Percentiles rank a stretch among this genome's conserved stretches.
phyloP scores from a whole-genome alignment of 2,329 filamentous ascomycete genomes.

The Clathrospora elynae region DNA sequence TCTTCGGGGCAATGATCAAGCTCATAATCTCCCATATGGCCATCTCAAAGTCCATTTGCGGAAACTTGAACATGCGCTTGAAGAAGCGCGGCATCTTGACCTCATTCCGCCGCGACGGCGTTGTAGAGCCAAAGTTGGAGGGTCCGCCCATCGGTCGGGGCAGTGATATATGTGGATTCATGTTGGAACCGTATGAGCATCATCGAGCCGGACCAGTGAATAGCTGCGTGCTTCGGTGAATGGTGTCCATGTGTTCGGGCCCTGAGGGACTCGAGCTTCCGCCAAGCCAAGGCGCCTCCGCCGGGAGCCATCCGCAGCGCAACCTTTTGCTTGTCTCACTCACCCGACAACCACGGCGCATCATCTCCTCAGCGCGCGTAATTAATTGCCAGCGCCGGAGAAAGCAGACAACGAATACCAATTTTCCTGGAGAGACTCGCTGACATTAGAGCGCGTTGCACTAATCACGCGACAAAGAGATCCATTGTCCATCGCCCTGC shows the following conservation, averaged over 20 bases:
- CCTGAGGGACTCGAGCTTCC: constrained; percentile 20
- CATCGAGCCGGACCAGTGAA: constrained; percentile 3
- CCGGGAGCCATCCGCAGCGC: constrained; percentile 11
- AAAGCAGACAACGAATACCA: too few relatives aligned
- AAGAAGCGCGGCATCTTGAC: constrained; percentile 70
- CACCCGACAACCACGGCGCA: constrained; percentile 24
- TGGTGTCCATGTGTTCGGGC: constrained; percentile 14
- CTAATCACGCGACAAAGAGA: constrained; percentile 33
- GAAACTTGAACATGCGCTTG: constrained; percentile 72
- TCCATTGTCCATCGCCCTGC: constrained; percentile 22
- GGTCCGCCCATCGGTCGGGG: constrained; percentile 62
- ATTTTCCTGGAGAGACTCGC: too few relatives aligned
- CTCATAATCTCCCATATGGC: constrained; percentile 75
- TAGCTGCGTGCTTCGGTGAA: constrained; percentile 4
- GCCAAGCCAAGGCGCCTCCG: constrained; percentile 19
- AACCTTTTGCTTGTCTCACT: constrained; percentile 13
- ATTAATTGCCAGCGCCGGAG: background rate
- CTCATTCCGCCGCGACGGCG: constrained; percentile 56
- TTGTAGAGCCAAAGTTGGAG: constrained; percentile 58
- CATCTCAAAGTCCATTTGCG: constrained; percentile 76
- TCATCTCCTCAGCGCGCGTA: constrained; percentile 19
- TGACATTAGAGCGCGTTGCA: too few relatives aligned
- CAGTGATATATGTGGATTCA: constrained; percentile 66
- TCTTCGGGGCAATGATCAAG: constrained; percentile 70
- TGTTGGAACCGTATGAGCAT: constrained; percentile 35